Evolutionary conservation across 2,329 filamentous ascomycete species (phyloP), one percentile per base, ranked within the genome.

Genomic region (Berkeleyomyces rouxiae): DNA sequence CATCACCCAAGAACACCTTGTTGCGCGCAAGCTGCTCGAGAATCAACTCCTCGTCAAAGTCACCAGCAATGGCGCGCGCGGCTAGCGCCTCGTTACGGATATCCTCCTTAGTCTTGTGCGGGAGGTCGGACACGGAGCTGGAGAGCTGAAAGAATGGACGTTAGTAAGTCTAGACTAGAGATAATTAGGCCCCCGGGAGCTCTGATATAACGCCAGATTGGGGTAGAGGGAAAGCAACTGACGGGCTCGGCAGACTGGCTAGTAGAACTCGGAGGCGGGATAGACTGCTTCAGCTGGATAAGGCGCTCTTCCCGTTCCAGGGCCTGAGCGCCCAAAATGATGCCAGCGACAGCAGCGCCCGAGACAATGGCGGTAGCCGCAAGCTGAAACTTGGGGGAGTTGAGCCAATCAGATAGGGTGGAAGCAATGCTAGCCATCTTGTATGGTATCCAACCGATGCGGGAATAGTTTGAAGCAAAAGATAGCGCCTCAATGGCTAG

Each of bases 1-100:
- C 84, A 39, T 92, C 84, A 11, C 82, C 89, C 9, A 99, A 82
- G 71, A 99, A 99, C 39, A 93, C 90, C 61, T 88, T 83, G 72
- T 96, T 97, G 59, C 93, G 85, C 1, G 92, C 91, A 10, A 99
- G 81, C 73, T 99, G 93, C 75, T 99, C 93, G 57, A 95, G 81
- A 63, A 97, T 92, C 51, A 99, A 80, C 69, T 93, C 91, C 68
- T 85, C 81, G 68, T 85, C 82, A 67, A 83, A 86, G 70, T 85
- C 81, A 60, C 83, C 83, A 9, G 76, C 77, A 66, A 83, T 82
- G 0, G 83, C 83, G 16, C 82, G 78, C 42, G 76, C 75, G 1
- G 83, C 83, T 11, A 86, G 75, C 2, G 75, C 76, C 63, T 79
- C 76, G 68, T 82, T 83, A 37, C 82, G 78, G 31, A 77, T 73